These are phyloP conservation scores for Penicillium digitatum DNA, from an alignment of 2,329 filamentous ascomycete species.

Conservation along the genomic window DNA sequence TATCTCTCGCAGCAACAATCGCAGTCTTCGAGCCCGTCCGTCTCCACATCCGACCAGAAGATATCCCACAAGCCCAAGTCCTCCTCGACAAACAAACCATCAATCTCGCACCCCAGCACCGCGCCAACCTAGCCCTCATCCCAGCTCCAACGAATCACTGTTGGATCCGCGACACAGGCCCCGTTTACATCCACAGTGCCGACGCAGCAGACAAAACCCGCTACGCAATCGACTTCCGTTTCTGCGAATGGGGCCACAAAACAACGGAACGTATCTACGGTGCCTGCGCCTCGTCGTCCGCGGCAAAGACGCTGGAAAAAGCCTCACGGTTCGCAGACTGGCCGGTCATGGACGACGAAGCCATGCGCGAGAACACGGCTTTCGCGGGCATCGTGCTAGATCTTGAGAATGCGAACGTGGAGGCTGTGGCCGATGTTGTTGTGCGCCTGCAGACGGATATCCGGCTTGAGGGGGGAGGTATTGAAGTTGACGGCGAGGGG, in stretches of 20 bases:
- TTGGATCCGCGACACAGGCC: conserved; percentile 33
- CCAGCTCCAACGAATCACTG: conserved; percentile 23
- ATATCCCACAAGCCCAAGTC: conserved; percentile 12
- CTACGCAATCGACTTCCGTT: conserved; percentile 22
- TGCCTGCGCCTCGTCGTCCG: conserved; percentile 3
- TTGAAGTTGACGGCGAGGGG: conserved; percentile 37
- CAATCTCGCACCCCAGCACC: not conserved
- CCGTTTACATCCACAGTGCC: conserved; percentile 23
- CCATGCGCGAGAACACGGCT: conserved; percentile 14
- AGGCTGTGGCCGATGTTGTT: conserved; percentile 7
- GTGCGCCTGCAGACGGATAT: conserved; percentile 19
- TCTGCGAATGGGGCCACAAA: conserved; percentile 26
- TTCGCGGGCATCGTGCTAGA: conserved; percentile 18
- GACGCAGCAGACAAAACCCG: conserved; percentile 9
- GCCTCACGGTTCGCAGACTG: conserved; percentile 7
- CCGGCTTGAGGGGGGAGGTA: conserved; percentile 30
- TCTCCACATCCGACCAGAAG: conserved; percentile 27
- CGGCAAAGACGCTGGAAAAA: not conserved
- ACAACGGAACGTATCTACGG: conserved; percentile 17
- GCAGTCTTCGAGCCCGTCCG: conserved; percentile 33
- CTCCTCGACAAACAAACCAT: conserved; percentile 10
- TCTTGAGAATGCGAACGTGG: conserved; percentile 9
- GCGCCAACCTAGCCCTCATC: conserved; percentile 18
- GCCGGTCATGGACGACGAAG: conserved; percentile 15
- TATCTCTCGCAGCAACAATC: conserved; percentile 27